phyloP scores from a whole-genome alignment of 208 protist species.

The Wallacemonas sp. region DNA sequence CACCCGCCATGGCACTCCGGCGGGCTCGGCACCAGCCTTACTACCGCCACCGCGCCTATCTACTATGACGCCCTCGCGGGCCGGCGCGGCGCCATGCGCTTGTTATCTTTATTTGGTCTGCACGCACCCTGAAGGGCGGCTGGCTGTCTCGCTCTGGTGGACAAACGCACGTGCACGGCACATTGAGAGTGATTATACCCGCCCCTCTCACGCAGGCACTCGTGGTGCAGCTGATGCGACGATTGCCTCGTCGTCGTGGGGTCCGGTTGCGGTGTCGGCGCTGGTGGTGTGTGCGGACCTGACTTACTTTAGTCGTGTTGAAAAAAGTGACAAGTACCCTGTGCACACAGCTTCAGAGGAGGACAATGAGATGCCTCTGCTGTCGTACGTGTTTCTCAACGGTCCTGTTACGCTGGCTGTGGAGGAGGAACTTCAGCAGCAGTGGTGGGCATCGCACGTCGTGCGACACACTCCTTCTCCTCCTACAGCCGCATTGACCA shows the following conservation, averaged over 20 bases:
- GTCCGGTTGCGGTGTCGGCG: not conserved
- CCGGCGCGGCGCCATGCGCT: not conserved
- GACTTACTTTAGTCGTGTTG: not conserved
- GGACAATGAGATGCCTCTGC: not conserved
- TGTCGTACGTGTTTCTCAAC: constrained; percentile 1
- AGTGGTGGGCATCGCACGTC: not conserved
- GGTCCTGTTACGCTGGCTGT: constrained; percentile 9
- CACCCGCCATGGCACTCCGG: too few species aligned
- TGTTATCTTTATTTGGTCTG: constrained; percentile 9
- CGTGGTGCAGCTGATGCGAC: too few species aligned
- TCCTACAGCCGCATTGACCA: too few species aligned
- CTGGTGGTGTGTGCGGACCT: constrained; percentile 6
- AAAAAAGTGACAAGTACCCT: too few species aligned
- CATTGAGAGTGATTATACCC: not conserved
- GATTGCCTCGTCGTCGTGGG: not conserved
- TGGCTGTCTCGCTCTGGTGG: constrained; percentile 9
- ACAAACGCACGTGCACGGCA: not conserved
- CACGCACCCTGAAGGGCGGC: constrained; percentile 10
- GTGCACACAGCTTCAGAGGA: not conserved
- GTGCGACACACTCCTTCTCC: too few species aligned
- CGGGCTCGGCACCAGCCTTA: not conserved
- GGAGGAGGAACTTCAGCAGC: constrained; percentile 10
- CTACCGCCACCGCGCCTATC: not conserved
- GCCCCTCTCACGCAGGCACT: too few species aligned
- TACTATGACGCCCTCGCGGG: not conserved